These are phyloP conservation scores for Pseudogymnoascus sp. DNA, from an alignment of 2,329 filamentous ascomycete species.

Conservation along the genomic window DNA sequence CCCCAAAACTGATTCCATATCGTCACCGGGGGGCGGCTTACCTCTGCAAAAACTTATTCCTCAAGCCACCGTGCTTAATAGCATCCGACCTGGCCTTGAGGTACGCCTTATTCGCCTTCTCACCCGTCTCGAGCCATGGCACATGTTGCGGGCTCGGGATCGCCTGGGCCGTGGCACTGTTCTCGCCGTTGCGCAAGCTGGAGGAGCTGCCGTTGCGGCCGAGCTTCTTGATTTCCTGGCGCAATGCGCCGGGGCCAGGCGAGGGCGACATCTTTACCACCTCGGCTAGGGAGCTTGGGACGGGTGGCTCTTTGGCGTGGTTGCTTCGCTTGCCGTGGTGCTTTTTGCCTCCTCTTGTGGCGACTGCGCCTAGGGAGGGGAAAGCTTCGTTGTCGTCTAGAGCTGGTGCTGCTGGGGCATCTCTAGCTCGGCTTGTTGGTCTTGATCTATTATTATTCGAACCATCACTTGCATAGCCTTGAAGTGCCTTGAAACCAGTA, in stretches of 20 bases:
- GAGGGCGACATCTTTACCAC: constrained; percentile 93
- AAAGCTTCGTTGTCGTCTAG: constrained; percentile 96
- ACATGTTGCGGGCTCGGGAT: constrained; percentile 87
- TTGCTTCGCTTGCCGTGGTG: constrained; percentile 87
- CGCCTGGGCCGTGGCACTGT: constrained; percentile 71
- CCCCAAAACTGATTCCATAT: neutral
- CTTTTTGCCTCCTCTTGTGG: constrained; percentile 74
- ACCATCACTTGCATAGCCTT: constrained; percentile 48
- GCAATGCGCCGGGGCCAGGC: constrained; percentile 56
- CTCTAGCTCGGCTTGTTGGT: constrained; percentile 65
- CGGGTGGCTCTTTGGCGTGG: constrained; percentile 59
- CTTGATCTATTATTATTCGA: constrained; percentile 67
- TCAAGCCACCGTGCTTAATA: constrained; percentile 91
- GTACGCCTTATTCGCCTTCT: constrained; percentile 85
- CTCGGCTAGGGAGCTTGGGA: constrained; percentile 77
- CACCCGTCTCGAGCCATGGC: constrained; percentile 92
- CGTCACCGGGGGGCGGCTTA: constrained; percentile 33
- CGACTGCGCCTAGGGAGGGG: constrained; percentile 73
- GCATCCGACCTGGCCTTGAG: constrained; percentile 91
- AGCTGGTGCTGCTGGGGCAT: constrained; percentile 64
- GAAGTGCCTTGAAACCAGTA: constrained; percentile 61
- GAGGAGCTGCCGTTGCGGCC: constrained; percentile 58
- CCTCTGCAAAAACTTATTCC: constrained; percentile 97
- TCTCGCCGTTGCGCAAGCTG: constrained; percentile 62
- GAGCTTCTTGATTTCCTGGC: constrained; percentile 53